Base-by-base conservation (phyloP, 2,329 filamentous ascomycete species). In the Aspergillus calidoustus region DNA sequence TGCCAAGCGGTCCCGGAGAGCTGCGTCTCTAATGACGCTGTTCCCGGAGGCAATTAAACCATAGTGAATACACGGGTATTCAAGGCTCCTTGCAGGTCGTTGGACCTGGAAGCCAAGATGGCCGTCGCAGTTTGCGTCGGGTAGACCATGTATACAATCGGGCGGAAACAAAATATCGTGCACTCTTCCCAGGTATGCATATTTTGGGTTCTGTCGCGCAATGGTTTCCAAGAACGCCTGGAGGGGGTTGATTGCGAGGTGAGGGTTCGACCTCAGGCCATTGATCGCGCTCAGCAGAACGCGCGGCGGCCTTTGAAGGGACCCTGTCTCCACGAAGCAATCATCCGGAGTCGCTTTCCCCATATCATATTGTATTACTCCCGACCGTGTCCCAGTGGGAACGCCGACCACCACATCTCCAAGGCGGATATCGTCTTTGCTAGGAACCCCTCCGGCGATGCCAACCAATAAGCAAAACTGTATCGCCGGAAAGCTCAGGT, bases 321-420 rank as follows among this genome's bases (percentile, higher is more conserved):
- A 41, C 9, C 34, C 34, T 2, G 34, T 41, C 34, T 8, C 13
- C 2, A 41, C 3, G 4, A 41, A 41, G 11, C 34, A 17, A 11
- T 41, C 34, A 11, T 41, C 34, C 11, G 34, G 34, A 8, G 4
- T 41, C 9, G 34, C 46, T 7, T 59, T 46, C 4, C 25, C 17
- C 34, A 59, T 54, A 19, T 53, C 49, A 25, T 59, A 48, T 2
- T 31, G 57, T 15, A 59, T 4, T 4, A 54, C 57, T 6, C 57
- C 57, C 2, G 49, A 19, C 17, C 53, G 34, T 7, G 3, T 5
- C 17, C 49, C 38, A 11, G 38, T 41, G 13, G 57, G 48, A 0
- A 11, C 13, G 61, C 71, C 69, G 9, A 74, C 64, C 19, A 72
- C 65, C 1, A 74, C 63, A 56, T 74, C 72, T 3, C 71, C 71